These are phyloP conservation scores for Colletotrichum truncatum DNA, from an alignment of 2,329 filamentous ascomycete species.

Conservation along the genomic window DNA sequence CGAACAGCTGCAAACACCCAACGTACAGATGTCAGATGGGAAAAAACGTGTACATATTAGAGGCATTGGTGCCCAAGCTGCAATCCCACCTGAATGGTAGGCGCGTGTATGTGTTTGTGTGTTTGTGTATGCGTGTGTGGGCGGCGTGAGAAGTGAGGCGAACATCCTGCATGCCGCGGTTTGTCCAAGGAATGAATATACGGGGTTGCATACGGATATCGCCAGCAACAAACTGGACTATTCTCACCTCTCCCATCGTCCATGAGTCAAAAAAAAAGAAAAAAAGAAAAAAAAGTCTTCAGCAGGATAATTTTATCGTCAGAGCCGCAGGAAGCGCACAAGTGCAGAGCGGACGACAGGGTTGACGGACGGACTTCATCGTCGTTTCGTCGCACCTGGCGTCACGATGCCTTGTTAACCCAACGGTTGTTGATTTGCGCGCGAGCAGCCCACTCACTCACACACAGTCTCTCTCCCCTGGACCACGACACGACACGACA, in stretches of 20 bases:
- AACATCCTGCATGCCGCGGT: conserved; percentile 16
- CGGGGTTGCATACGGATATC: not conserved
- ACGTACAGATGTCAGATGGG: not conserved
- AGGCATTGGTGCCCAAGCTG: conserved; percentile 30
- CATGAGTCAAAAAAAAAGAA: conserved; percentile 5
- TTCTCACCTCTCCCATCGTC: not conserved
- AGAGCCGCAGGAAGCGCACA: conserved; percentile 21
- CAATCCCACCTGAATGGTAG: conserved; percentile 1
- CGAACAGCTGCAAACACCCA: not conserved
- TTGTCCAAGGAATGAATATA: not conserved
- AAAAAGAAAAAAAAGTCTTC: not conserved
- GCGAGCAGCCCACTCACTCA: too few species aligned
- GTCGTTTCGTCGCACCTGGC: too few species aligned
- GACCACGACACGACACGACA: not conserved
- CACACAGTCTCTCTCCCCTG: too few species aligned
- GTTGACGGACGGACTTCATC: too few species aligned
- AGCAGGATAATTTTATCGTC: not conserved
- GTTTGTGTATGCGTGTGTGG: not conserved
- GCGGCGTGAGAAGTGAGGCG: conserved; percentile 26
- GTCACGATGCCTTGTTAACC: too few species aligned
- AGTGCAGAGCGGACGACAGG: too few species aligned
- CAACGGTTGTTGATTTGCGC: too few species aligned
- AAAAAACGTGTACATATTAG: not conserved
- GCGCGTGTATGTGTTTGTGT: too few species aligned
- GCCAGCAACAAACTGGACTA: not conserved